Evolutionary conservation across 768 basidiomycete species (phyloP), one percentile per base, ranked within the genome.

Genomic region (Hirschioporus abietinus): DNA sequence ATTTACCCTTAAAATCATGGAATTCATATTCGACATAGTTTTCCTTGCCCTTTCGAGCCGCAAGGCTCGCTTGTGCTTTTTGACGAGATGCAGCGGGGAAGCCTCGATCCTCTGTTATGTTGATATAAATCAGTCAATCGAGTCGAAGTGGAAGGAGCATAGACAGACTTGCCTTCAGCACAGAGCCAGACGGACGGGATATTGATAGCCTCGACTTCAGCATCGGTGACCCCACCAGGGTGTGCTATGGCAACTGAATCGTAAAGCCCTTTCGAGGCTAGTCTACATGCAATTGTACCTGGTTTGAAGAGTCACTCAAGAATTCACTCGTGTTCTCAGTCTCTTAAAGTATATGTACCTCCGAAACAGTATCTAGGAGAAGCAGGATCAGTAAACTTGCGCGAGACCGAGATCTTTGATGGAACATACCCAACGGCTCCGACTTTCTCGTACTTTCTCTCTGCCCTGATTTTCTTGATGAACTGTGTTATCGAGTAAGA

Each of bases 241-340:
- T 83, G 83, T 59, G 77, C 75, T 36, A 84, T 72, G 34, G 81
- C 77, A 12, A 79, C 72, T 58, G 74, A 78, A 64, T 79, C 74
- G 63, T 83, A 73, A 17, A 74, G 58, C 30, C 77, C 75, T 7
- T 72, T 72, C 18, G 74, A 60, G 6, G 72, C 76, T 12, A 78
- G 71, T 34, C 73, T 74, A 34, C 68, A 69, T 15, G 75, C 73
- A 3, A 75, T 67, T 7, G 73, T 66, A 23, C 75, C 72, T 52
- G 73, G 8, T 30, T 64, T 24, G 70, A 63, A 6, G 71, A 64
- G 34, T 70, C 65, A 61, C 4, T 25, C 23, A 1, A 23, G 2
- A 30, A 30, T 30, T 30, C 30, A 30, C 8, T 30, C 30, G 8
- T n/a, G n/a, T n/a, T n/a, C 30, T 30, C 30, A 30, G 30, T 30